Conservation (phyloP, 2,329 filamentous ascomycete species). For the Cercospora nicotianae region DNA sequence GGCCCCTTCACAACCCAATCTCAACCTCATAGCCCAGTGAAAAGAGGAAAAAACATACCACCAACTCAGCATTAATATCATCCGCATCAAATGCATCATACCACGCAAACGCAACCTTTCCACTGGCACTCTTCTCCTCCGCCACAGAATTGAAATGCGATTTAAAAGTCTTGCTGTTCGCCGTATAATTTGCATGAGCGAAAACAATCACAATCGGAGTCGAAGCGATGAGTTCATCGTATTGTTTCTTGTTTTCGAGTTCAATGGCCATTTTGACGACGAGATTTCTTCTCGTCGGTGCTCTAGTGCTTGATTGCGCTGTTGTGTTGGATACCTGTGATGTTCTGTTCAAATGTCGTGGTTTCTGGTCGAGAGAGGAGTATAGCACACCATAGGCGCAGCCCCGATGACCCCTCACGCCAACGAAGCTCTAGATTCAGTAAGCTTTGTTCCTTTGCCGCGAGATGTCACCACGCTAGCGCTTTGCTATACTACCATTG, state of each 20-base stretch:
- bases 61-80: slow-evolving; percentile 8
- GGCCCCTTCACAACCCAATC: no score
- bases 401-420: neutral
- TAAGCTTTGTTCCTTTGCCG: slow-evolving; percentile 2
- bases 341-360: no score
- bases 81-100: slow-evolving; percentile 12
- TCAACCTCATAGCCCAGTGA: no score
- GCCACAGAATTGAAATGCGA: slow-evolving; percentile 6
- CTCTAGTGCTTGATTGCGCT: no score
- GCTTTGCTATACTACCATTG: neutral
- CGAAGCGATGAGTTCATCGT: slow-evolving; percentile 8
- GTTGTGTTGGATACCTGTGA: no score
- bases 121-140: neutral
- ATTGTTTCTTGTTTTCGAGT: slow-evolving; percentile 11
- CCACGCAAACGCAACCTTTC: slow-evolving; percentile 6
- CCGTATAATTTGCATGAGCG: slow-evolving; percentile 3
- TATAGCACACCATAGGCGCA: neutral
- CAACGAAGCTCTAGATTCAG: neutral
- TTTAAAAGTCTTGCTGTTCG: slow-evolving; percentile 4
- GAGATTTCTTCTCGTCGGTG: no score
- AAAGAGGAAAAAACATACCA: neutral
- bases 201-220: slow-evolving; percentile 1
- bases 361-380: neutral
- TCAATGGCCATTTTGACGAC: neutral
- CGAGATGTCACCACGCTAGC: neutral